Base-by-base conservation (phyloP, 148 eudicot genomes). In the Spergularia marina region DNA sequence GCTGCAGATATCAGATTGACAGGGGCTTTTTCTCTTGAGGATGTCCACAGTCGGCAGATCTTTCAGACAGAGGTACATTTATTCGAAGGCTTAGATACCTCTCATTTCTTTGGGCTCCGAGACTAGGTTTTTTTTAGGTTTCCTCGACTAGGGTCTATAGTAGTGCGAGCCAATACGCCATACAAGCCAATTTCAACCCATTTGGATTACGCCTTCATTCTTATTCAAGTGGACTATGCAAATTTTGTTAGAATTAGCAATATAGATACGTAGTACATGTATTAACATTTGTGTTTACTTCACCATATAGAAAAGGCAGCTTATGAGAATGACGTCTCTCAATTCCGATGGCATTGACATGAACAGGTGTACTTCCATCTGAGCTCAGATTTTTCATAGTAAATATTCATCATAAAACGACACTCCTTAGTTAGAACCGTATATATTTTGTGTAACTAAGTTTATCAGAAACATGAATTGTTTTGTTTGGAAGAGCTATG, bases 201-300 rank as follows among this genome's bases (percentile, higher is more conserved):
- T 56, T 30, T 15, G 36, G 44, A 23, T 40, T 6, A 39, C 23
- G 15, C 18, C 6, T 10, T 39, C 66, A 70, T 53, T 70, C 36
- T 74, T 34, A 41, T 61, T 23, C 25, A 41, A 47, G 53, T 39
- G 16, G 21, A 51, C 60, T 57, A 68, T 58, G 70, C 60, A 75
- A 75, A 75, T 75, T 80, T 75, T 75, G 79, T 61, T 76, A 75
- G 83, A 75, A 80, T 30, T 80, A 75, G 72, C 72, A 70, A 67
- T 70, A 77, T 59, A 53, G 68, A 53, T 58, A 47, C 73, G 56
- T 69, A 36, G 6, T 59, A 66, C 21, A 53, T 74, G 81, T 73
- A 58, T 71, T 49, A 71, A 56, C 67, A 73, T 69, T 25, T 69
- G 67, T 71, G 65, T 49, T 71, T 44, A 25, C 64, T 65, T 21